These are phyloP conservation scores for Leccinum ochraceum DNA, from an alignment of 768 basidiomycete genomes.

Conservation along the genomic window DNA sequence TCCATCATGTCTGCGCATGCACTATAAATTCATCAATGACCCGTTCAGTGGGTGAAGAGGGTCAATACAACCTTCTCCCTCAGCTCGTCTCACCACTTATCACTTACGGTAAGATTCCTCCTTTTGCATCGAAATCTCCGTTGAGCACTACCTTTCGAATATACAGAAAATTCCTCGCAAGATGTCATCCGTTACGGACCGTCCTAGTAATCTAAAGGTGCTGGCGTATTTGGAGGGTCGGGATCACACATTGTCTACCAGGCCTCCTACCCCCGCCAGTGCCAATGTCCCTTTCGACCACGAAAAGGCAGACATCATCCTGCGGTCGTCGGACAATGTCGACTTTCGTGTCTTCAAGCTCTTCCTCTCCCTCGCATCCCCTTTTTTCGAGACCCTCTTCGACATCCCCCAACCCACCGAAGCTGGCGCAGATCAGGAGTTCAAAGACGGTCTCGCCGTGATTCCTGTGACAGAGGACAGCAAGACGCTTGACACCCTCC, in stretches of 20 bases:
- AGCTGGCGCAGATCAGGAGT: not conserved
- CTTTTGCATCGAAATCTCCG: not conserved
- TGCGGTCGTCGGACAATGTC: not conserved
- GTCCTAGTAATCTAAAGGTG: not conserved
- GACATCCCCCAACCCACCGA: not conserved
- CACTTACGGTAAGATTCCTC: not conserved
- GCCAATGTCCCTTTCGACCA: not conserved
- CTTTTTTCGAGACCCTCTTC: not conserved
- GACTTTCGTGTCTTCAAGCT: not conserved
- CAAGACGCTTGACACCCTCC: constrained; percentile 3
- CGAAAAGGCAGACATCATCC: not conserved
- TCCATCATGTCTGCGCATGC: not conserved
- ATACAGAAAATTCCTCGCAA: not conserved
- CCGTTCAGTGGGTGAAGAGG: not conserved
- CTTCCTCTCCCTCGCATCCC: not conserved
- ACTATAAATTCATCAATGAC: not conserved
- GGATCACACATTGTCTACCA: not conserved
- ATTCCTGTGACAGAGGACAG: not conserved
- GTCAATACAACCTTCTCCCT: not conserved
- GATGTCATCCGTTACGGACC: not conserved
- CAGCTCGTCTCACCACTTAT: not conserved
- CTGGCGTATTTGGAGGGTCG: too few species aligned
- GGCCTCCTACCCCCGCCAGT: not conserved
- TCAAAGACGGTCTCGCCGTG: not conserved
- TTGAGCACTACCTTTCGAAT: not conserved